A percentile compares a stretch with the other conserved stretches of the same genome.
phyloP scores from a whole-genome alignment of 345 rosid genomes.

The Salix udensis region DNA sequence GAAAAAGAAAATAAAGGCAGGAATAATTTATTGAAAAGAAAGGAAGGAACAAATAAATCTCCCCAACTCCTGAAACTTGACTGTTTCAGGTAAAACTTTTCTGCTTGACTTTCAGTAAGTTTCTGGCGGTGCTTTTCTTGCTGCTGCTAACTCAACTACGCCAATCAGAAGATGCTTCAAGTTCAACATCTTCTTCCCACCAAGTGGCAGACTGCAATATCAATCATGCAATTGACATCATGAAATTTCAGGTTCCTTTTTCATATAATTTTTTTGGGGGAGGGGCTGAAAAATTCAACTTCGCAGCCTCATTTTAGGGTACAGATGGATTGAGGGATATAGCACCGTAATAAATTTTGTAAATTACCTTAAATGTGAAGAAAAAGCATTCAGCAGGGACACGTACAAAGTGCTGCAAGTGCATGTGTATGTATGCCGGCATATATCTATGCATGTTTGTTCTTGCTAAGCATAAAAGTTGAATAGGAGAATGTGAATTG shows the following conservation, averaged over 20 bases:
- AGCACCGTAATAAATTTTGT: background rate
- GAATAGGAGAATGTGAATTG: too few relatives aligned
- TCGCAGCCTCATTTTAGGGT: background rate
- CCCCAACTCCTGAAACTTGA: background rate
- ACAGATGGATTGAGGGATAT: background rate
- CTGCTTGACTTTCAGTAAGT: background rate
- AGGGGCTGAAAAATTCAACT: background rate
- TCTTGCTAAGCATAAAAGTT: too few relatives aligned
- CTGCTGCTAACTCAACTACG: conserved; percentile 44
- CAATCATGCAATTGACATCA: background rate
- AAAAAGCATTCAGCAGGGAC: too few relatives aligned
- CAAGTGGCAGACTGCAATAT: conserved; percentile 72
- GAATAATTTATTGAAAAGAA: background rate
- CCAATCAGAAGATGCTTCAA: conserved; percentile 81
- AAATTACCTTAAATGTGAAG: background rate
- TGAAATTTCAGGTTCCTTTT: background rate
- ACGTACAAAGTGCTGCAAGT: too few relatives aligned
- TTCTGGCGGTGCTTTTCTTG: background rate
- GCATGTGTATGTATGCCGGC: too few relatives aligned
- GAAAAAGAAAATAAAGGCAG: too few relatives aligned
- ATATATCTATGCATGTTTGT: too few relatives aligned
- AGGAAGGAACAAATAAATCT: background rate
- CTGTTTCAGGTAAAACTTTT: background rate
- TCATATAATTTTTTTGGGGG: background rate
- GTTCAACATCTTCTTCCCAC: conserved; percentile 94